These are phyloP conservation scores for Favolaschia claudopus DNA, from an alignment of 768 basidiomycete species.

Conservation along the genomic window DNA sequence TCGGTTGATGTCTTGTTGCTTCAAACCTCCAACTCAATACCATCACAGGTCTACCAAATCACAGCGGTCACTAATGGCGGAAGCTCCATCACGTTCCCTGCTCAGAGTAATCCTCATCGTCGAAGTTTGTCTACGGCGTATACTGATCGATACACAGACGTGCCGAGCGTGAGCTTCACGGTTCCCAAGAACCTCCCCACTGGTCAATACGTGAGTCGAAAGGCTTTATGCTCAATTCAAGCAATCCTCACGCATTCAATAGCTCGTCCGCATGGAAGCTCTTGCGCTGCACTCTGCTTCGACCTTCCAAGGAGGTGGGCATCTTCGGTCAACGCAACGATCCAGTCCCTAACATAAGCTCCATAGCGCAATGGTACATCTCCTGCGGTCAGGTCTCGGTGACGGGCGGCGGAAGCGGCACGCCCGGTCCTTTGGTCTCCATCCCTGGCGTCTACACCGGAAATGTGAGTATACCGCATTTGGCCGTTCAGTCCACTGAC, in stretches of 20 bases:
- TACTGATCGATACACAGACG: conserved; percentile 17
- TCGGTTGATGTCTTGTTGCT: conserved; percentile 15
- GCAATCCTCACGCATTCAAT: no score
- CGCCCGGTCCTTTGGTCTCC: conserved; percentile 42
- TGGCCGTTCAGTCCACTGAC: background rate
- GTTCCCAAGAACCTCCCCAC: conserved; percentile 46
- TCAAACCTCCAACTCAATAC: background rate
- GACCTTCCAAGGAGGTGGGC: conserved; percentile 48
- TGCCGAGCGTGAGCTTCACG: conserved; percentile 43
- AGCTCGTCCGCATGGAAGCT: conserved; percentile 49
- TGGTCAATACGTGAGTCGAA: conserved; percentile 42
- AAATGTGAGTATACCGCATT: conserved; percentile 19
- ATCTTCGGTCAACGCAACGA: conserved; percentile 24
- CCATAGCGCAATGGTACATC: conserved; percentile 42
- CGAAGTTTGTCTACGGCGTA: background rate
- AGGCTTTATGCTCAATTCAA: no score
- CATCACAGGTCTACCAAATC: conserved; percentile 48
- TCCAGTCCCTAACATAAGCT: background rate
- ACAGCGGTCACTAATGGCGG: conserved; percentile 56
- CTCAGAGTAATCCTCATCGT: conserved; percentile 38
- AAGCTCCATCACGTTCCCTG: conserved; percentile 52
- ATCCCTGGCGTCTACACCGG: conserved; percentile 49
- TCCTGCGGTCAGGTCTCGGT: conserved; percentile 51
- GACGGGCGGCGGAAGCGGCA: conserved; percentile 48
- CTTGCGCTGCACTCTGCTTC: conserved; percentile 52